Base-by-base conservation (phyloP, 179 eudicot species). In the Beta lomatogona region DNA sequence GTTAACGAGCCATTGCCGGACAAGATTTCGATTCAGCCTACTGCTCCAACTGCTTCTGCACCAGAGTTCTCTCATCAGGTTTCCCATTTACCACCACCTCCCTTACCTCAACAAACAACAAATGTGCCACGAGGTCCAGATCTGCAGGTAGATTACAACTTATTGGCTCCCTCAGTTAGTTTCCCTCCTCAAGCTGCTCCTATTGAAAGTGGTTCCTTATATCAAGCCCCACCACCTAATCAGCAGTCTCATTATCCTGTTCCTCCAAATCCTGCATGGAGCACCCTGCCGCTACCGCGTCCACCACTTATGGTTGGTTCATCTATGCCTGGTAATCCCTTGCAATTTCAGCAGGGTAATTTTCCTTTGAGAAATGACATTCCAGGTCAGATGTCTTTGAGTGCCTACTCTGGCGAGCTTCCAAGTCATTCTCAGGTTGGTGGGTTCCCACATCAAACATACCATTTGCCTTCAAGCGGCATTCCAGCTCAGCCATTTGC, bases 321-420 rank as follows among this genome's bases (percentile, higher is more conserved):
- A 59, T 76, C 84, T 25, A 61, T 74, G 21, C 80, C 83, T 84
- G 85, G 85, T 78, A 75, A 71, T 66, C 85, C 87, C 71, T 79
- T 87, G 60, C 88, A 81, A 59, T 85, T 85, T 83, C 97, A 89
- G 85, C 95, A 83, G 80, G 88, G 87, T 73, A 85, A 78, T 67
- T 77, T 83, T 54, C 88, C 89, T 76, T 71, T 84, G 78, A 81
- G 89, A 83, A 87, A 80, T 83, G 87, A 91, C 66, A 82, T 81
- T 18, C 65, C 87, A 36, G 83, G 75, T 54, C 88, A 81, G 84
- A 75, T 82, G 58, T 81, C 87, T 83, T 73, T 82, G 83, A 84
- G 87, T 79, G 59, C 82, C 73, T 87, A 87, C 54, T 58, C 80
- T 61, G 77, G 89, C 78, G 86, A 84, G 54, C 53, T 84, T 46